Evolutionary conservation across 2,329 filamentous ascomycete genomes (phyloP).

Genomic region (Neofusicoccum parvum): DNA sequence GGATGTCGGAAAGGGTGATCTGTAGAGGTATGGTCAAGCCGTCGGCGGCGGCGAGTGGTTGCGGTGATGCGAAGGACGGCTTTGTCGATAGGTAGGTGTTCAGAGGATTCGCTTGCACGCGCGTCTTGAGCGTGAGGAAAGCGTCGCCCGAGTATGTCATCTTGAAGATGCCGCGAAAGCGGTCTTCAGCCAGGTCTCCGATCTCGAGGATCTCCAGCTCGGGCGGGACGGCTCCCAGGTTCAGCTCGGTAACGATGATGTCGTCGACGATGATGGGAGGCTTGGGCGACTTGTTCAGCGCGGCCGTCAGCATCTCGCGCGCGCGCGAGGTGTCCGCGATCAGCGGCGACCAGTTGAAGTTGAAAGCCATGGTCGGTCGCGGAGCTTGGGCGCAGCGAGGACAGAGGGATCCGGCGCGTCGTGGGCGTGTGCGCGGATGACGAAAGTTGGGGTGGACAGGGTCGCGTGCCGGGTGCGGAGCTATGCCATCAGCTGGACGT

Average conservation of each 20-base stretch:
- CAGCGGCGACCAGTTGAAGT: slow-evolving; percentile 99
- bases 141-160: slow-evolving; percentile 98
- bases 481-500: slow-evolving; percentile 15
- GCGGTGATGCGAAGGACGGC: slow-evolving; percentile 87
- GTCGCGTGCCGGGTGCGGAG: slow-evolving; percentile 20
- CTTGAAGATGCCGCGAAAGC: slow-evolving; percentile 98
- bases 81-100: slow-evolving; percentile 95
- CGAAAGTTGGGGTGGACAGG: slow-evolving; percentile 4
- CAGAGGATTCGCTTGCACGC: slow-evolving; percentile 95
- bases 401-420: background rate
- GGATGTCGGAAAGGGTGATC: slow-evolving; percentile 94
- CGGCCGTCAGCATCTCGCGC: slow-evolving; percentile 89
- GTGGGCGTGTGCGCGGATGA: slow-evolving; percentile 12
- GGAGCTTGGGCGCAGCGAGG: background rate
- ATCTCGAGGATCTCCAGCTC: slow-evolving; percentile 97
- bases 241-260: slow-evolving; percentile 96
- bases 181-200: slow-evolving; percentile 93
- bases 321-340: slow-evolving; percentile 92
- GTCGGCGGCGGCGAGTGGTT: slow-evolving; percentile 86
- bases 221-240: slow-evolving; percentile 90
- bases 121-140: slow-evolving; percentile 90
- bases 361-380: slow-evolving; percentile 80
- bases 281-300: slow-evolving; percentile 96
- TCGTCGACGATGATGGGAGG: slow-evolving; percentile 99
- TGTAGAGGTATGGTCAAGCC: slow-evolving; percentile 96